Evolutionary conservation across 192 early-diverging fungal species (phyloP).

Genomic region (Coemansia sp.): DNA sequence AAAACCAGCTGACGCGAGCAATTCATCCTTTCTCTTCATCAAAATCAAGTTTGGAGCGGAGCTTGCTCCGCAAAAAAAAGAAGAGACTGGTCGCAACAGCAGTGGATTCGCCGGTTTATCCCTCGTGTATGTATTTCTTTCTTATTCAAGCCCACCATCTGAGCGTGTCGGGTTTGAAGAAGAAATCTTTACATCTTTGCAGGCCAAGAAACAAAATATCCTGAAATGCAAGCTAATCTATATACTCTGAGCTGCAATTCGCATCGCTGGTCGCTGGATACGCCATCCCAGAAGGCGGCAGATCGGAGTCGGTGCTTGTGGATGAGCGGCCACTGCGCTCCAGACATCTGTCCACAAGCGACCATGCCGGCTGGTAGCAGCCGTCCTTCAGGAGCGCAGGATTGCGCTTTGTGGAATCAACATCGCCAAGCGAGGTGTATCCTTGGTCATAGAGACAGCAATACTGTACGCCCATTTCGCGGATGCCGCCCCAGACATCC

Average conservation of each 20-base stretch:
- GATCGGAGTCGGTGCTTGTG: slow-evolving; percentile 14
- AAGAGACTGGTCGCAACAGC: too few relatives aligned
- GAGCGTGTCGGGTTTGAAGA: too few relatives aligned
- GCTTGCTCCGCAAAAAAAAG: too few relatives aligned
- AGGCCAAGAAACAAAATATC: too few relatives aligned
- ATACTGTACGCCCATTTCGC: slow-evolving; percentile 68
- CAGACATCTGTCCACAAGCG: slow-evolving; percentile 25
- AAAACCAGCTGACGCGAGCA: too few relatives aligned
- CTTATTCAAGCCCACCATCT: too few relatives aligned
- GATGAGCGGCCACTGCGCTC: slow-evolving; percentile 53
- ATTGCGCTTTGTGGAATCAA: slow-evolving; percentile 82
- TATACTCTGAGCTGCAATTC: not conserved
- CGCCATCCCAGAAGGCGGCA: slow-evolving; percentile 58
- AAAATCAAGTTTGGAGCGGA: too few relatives aligned
- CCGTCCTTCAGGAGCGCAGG: slow-evolving; percentile 65
- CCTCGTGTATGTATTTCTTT: too few relatives aligned
- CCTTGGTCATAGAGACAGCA: slow-evolving; percentile 89
- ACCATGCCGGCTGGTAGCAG: slow-evolving; percentile 35
- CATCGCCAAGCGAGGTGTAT: slow-evolving; percentile 91
- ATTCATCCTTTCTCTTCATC: too few relatives aligned
- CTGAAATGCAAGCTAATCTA: too few relatives aligned
- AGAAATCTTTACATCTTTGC: too few relatives aligned
- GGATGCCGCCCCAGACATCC: slow-evolving; percentile 81
- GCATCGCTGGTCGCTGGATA: slow-evolving; percentile 62
- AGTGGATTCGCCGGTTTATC: too few relatives aligned